Conservation (phyloP, 139 green algal genomes). For the Micractinium conductrix region DNA sequence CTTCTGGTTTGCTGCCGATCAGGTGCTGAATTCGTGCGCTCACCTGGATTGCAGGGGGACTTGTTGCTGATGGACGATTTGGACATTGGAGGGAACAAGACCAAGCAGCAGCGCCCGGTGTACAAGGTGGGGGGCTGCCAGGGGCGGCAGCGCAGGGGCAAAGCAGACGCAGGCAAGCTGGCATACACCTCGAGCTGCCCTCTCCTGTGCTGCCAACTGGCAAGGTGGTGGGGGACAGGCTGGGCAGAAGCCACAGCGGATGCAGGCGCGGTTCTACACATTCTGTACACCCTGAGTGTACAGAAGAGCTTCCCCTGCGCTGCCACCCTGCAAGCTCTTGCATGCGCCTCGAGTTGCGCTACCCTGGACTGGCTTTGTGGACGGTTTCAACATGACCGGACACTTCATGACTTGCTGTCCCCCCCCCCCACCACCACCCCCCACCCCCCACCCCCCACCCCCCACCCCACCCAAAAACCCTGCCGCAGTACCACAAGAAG, state of each 20-base stretch:
- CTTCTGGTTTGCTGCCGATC: neutral
- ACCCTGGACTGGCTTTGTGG: too few species aligned
- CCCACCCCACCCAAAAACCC: too few species aligned
- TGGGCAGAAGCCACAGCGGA: neutral
- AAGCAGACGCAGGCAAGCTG: neutral
- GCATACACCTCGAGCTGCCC: neutral
- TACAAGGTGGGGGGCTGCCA: constrained; percentile 10
- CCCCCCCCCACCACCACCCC: too few species aligned
- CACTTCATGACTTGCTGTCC: too few species aligned
- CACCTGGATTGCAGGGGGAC: neutral
- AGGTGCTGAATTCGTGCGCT: neutral
- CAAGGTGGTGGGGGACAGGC: too few species aligned
- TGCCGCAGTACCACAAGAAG: constrained; percentile 81
- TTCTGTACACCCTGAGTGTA: neutral
- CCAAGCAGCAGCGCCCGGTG: neutral
- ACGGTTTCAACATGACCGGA: too few species aligned
- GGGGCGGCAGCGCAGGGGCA: neutral
- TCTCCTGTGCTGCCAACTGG: neutral
- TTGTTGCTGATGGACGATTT: constrained; percentile 8
- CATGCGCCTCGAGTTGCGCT: neutral
- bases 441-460: too few species aligned
- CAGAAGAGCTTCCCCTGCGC: too few species aligned
- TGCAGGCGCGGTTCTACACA: neutral
- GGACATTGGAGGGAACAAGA: constrained; percentile 17
- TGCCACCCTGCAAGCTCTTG: neutral